Conservation (phyloP, 2,329 filamentous ascomycete species). For the Xylariaceae sp. region DNA sequence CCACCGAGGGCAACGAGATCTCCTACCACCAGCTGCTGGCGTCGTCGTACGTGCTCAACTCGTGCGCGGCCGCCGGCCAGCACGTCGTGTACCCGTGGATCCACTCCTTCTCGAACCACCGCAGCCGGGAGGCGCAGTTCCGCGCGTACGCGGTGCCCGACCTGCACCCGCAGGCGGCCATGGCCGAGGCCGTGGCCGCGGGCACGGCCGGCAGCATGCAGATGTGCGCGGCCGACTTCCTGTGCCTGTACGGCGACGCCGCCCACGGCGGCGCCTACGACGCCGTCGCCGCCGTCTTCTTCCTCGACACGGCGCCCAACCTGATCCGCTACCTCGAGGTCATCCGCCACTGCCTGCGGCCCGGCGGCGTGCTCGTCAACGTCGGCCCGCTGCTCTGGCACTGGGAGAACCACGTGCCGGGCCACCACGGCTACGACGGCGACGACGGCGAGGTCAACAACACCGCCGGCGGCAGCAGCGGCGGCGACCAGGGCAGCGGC, state of each 20-base stretch:
- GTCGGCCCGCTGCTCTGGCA: slow-evolving; percentile 92
- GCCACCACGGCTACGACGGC: slow-evolving; percentile 45
- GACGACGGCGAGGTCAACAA: slow-evolving; percentile 41
- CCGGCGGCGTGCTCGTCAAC: slow-evolving; percentile 80
- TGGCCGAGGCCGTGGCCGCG: too few species aligned
- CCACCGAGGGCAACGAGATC: slow-evolving; percentile 86
- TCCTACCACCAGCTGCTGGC: slow-evolving; percentile 95
- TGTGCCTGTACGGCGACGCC: slow-evolving; percentile 68
- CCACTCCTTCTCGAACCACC: slow-evolving; percentile 81
- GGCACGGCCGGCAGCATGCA: slow-evolving; percentile 59
- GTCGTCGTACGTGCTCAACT: slow-evolving; percentile 69
- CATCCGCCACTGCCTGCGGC: slow-evolving; percentile 67
- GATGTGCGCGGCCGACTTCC: slow-evolving; percentile 91
- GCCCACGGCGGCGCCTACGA: slow-evolving; percentile 60
- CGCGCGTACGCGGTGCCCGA: slow-evolving; percentile 70
- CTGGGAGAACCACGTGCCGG: slow-evolving; percentile 68
- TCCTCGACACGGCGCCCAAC: slow-evolving; percentile 95
- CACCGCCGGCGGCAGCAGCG: too few species aligned
- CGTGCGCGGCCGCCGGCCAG: slow-evolving; percentile 48
- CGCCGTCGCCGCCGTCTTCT: slow-evolving; percentile 85
- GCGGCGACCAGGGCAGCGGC: too few species aligned
- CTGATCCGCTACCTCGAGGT: slow-evolving; percentile 83
- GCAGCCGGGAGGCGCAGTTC: slow-evolving; percentile 65
- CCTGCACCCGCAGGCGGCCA: slow-evolving; percentile 56
- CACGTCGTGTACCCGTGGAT: slow-evolving; percentile 81